Evolutionary conservation across 768 basidiomycete species (phyloP), one percentile per base, ranked within the genome.

Genomic region (Boletus speciosus): DNA sequence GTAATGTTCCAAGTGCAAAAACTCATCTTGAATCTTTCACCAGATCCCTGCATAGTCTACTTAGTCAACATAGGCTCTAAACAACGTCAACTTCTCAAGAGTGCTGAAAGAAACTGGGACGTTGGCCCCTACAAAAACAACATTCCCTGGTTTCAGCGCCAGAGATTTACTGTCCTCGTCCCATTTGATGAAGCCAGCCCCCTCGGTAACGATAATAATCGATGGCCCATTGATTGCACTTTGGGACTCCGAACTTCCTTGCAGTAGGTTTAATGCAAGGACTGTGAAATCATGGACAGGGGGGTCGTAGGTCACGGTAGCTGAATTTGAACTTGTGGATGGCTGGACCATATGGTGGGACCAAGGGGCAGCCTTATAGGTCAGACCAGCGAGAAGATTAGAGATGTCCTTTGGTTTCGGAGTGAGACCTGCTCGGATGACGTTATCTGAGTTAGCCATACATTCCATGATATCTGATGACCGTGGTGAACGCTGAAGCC

Each of bases 401-500:
- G 86, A 84, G 35, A 99, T 85, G 69, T 99, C 97, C 49, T 97
- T 86, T 32, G 92, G 80, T 73, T 99, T 99, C 2, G 97, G 96
- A 0, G 97, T 99, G 38, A 99, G 84, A 14, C 97, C 97, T 7
- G 97, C 97, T 32, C 97, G 91, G 59, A 99, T 95, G 70, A 99
- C 97, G 70, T 98, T 98, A 75, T 99, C 97, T 0, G 93, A 95
- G 57, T 95, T 95, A 25, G 96, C 96, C 95, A 98, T 98, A 75
- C 93, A 96, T 67, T 98, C 97, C 66, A 98, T 93, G 71, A 95
- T 95, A 66, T 99, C 96, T 96, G 63, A 51, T 47, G 15, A 35
- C 25, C 31, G 16, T 38, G 29, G 57, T 54, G 29, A 61, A 46
- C 15, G 36, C 49, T 21, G 32, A 52, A 1, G 2, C 32, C 19